Evolutionary conservation across 768 basidiomycete genomes (phyloP).

Genomic region (Strobilomyces dryophilus): DNA sequence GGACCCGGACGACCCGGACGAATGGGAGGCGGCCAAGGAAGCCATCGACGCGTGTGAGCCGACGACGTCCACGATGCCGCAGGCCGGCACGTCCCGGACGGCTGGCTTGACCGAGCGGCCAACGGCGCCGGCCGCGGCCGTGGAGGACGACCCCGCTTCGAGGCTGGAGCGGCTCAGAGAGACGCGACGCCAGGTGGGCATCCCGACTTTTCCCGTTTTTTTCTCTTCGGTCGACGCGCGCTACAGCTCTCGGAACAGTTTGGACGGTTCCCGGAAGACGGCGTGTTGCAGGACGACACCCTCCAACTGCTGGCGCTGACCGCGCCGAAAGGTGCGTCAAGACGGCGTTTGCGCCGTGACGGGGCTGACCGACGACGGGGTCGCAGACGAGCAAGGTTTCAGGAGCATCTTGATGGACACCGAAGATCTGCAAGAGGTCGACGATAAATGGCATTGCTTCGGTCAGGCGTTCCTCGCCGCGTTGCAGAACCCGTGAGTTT

Average conservation of each 20-base stretch:
- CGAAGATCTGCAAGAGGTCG: constrained; percentile 10
- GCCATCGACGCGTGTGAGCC: not conserved
- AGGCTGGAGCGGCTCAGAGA: constrained; percentile 18
- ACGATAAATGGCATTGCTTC: constrained; percentile 19
- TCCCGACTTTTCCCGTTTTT: not conserved
- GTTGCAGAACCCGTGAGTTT: constrained; percentile 16
- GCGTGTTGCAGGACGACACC: constrained; percentile 23
- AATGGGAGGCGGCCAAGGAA: constrained; percentile 14
- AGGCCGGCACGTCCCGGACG: constrained; percentile 10
- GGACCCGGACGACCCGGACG: constrained; percentile 21
- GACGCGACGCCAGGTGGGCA: constrained; percentile 18
- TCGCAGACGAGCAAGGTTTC: constrained; percentile 14
- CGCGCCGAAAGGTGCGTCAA: constrained; percentile 15
- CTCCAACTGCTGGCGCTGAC: constrained; percentile 22
- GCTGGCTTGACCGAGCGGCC: not conserved
- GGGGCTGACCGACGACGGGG: not conserved
- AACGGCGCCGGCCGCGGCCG: not conserved
- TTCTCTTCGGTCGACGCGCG: not conserved
- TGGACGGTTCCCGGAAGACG: not conserved
- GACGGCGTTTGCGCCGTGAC: too few species aligned
- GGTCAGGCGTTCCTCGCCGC: constrained; percentile 19
- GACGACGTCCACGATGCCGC: constrained; percentile 4
- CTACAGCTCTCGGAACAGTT: constrained; percentile 15
- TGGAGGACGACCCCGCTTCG: constrained; percentile 10
- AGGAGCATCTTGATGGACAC: constrained; percentile 13